These are phyloP conservation scores for Elsinoe necatrix DNA, from an alignment of 2,329 filamentous ascomycete genomes.

Conservation along the genomic window DNA sequence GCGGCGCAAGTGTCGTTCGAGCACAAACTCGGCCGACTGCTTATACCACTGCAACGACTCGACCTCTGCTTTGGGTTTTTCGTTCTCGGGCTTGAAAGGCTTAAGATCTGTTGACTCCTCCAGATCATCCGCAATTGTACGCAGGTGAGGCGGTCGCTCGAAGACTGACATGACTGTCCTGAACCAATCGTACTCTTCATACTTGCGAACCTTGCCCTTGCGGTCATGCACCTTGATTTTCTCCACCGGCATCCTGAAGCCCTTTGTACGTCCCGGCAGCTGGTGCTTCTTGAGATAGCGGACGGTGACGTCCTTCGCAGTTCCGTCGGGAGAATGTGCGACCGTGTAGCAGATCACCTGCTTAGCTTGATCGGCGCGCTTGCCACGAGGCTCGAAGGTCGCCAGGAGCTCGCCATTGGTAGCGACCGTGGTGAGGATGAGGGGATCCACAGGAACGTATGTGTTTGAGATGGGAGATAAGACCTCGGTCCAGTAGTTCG, in stretches of 20 bases:
- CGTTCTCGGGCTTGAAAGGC: slow-evolving; percentile 53
- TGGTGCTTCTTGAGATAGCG: slow-evolving; percentile 76
- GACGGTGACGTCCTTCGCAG: slow-evolving; percentile 89
- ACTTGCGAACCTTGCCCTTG: slow-evolving; percentile 65
- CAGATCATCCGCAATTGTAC: slow-evolving; percentile 64
- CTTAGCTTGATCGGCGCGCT: slow-evolving; percentile 73
- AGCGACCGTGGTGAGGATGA: slow-evolving; percentile 60
- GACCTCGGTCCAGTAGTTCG: slow-evolving; percentile 89
- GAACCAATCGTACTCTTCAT: slow-evolving; percentile 84
- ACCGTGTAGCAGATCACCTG: slow-evolving; percentile 88
- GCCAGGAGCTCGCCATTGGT: slow-evolving; percentile 64
- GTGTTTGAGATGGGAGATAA: slow-evolving; percentile 72
- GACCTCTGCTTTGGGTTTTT: slow-evolving; percentile 41
- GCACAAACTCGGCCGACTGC: slow-evolving; percentile 71
- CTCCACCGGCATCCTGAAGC: slow-evolving; percentile 65
- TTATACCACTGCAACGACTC: slow-evolving; percentile 81
- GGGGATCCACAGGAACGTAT: slow-evolving; percentile 69
- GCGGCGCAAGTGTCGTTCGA: slow-evolving; percentile 77
- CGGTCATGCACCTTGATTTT: slow-evolving; percentile 73
- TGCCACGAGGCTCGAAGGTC: slow-evolving; percentile 72
- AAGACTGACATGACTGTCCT: slow-evolving; percentile 70
- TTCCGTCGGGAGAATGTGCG: slow-evolving; percentile 72
- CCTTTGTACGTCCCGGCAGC: slow-evolving; percentile 84
- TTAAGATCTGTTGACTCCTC: slow-evolving; percentile 74
- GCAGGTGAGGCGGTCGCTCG: slow-evolving; percentile 41